phyloP scores from a whole-genome alignment of 1,139 yeast species.

The Protomyces pachydermus region DNA sequence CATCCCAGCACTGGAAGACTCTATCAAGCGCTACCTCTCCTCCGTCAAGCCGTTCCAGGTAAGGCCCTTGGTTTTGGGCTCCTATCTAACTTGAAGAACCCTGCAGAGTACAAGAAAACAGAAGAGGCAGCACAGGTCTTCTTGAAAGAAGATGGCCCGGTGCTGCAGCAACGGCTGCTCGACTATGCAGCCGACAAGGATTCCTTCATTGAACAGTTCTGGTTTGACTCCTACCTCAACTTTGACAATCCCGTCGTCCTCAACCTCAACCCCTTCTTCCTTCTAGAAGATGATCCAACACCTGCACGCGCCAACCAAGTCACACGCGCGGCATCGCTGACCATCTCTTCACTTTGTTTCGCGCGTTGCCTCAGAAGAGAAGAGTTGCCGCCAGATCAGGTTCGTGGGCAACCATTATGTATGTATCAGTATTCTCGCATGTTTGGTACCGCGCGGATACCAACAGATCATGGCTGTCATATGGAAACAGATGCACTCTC shows the following conservation, averaged over 20 bases:
- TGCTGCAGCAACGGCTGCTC: constrained; percentile 58
- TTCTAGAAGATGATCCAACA: constrained; percentile 85
- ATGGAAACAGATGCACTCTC: constrained; percentile 75
- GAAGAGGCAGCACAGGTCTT: constrained; percentile 56
- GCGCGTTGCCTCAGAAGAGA: constrained; percentile 71
- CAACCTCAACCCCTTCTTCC: constrained; percentile 79
- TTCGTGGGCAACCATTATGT: constrained; percentile 67
- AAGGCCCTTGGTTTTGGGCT: neutral
- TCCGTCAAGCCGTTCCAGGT: constrained; percentile 65
- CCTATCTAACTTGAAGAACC: constrained; percentile 42
- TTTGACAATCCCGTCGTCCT: constrained; percentile 83
- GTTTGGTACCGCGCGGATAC: constrained; percentile 82
- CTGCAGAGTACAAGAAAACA: constrained; percentile 60
- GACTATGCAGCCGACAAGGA: constrained; percentile 60
- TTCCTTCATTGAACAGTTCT: constrained; percentile 83
- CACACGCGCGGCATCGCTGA: constrained; percentile 75
- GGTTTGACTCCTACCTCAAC: constrained; percentile 84
- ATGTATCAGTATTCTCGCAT: constrained; percentile 85
- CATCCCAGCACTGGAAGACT: constrained; percentile 64
- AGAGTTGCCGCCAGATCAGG: constrained; percentile 66
- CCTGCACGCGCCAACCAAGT: constrained; percentile 68
- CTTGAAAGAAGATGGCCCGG: constrained; percentile 54
- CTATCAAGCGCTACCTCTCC: constrained; percentile 59
- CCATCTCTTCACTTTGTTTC: constrained; percentile 70
- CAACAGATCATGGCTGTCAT: constrained; percentile 72